Conservation (phyloP, 148 eudicot species). For the Amaranthus hypochondriacus region DNA sequence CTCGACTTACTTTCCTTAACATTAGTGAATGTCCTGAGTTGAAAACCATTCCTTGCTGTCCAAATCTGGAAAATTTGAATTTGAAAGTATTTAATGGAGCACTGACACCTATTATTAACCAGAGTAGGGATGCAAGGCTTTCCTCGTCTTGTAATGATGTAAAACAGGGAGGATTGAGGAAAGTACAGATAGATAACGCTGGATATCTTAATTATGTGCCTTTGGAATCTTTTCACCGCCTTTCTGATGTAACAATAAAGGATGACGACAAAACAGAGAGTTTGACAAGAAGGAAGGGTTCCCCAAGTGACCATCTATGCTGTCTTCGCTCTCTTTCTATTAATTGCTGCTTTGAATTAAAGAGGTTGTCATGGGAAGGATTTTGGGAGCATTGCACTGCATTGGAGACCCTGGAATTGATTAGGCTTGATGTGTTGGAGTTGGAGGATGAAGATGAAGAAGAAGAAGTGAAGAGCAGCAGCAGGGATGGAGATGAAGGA, state of each 20-base stretch:
- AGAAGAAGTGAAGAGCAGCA: background rate
- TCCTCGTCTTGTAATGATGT: no score
- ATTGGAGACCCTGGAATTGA: background rate
- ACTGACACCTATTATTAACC: background rate
- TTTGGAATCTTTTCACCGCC: background rate
- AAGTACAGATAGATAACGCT: no score
- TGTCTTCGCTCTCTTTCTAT: background rate
- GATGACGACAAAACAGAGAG: background rate
- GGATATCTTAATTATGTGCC: background rate
- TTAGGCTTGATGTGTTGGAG: rapidly evolving
- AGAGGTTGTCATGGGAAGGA: background rate
- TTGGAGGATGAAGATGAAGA: background rate
- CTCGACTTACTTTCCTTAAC: background rate
- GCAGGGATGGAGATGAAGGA: no score
- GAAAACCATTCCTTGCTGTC: background rate
- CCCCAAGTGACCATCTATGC: background rate
- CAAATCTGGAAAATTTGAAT: background rate
- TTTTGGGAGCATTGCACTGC: constrained; percentile 1
- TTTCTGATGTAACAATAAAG: background rate
- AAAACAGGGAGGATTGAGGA: no score
- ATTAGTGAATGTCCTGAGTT: background rate
- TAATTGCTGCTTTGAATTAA: background rate
- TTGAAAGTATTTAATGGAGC: background rate
- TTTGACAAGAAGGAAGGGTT: background rate
- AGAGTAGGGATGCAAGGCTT: no score